A percentile compares a stretch with the other conserved stretches of the same genome.
Evolutionary conservation across 257 asterid species (phyloP).

Genomic region (Hygrophila difformis): DNA sequence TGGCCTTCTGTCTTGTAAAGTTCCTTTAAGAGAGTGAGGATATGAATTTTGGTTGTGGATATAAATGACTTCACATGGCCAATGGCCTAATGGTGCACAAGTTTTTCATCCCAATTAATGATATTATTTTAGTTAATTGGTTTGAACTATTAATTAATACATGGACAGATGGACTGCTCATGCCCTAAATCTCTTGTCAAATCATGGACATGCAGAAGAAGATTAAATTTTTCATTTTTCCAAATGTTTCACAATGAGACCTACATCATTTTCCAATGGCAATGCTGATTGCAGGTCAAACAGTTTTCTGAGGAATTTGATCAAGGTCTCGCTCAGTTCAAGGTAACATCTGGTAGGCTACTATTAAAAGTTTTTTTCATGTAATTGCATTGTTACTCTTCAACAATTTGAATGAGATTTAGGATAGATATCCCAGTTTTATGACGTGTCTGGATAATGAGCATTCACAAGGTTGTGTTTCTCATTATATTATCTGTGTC

Average conservation of each 20-base stretch:
- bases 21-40: conserved; percentile 1
- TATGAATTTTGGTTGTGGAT: not conserved
- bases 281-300: conserved; percentile 44
- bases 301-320: conserved; percentile 60
- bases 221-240: not conserved
- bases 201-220: not conserved
- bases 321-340: conserved; percentile 57
- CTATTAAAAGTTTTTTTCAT: conserved; percentile 14
- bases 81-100: not conserved
- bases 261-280: conserved; percentile 6
- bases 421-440: conserved; percentile 11
- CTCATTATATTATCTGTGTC: not conserved
- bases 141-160: conserved; percentile 2
- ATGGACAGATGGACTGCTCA: no score
- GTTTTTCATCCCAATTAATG: not conserved
- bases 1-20: not conserved
- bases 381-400: conserved; percentile 1
- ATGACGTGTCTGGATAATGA: conserved; percentile 3
- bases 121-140: not conserved
- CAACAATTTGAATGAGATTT: not conserved
- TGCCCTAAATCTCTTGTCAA: no score
- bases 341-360: conserved; percentile 89
- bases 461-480: not conserved
- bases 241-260: conserved; percentile 5
- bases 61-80: not conserved